Conservation (phyloP, 1,284 basidiomycete species). For the Waitea zeae region DNA sequence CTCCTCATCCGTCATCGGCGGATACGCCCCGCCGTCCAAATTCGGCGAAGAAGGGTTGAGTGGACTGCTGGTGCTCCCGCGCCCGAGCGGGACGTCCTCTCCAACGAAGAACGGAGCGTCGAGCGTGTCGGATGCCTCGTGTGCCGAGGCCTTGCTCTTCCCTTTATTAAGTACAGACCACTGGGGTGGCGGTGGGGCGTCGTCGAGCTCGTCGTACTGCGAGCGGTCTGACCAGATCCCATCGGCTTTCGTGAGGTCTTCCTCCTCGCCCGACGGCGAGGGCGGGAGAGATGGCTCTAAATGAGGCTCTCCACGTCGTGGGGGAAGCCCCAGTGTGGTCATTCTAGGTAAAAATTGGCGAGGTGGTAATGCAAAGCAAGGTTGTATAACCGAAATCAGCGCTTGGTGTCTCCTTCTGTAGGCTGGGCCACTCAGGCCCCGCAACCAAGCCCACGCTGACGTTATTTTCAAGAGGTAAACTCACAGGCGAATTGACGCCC, state of each 20-base stretch:
- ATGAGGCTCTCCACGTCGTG: slow-evolving; percentile 8
- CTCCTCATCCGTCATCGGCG: slow-evolving; percentile 44
- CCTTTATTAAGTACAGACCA: slow-evolving; percentile 15
- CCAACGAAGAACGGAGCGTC: neutral
- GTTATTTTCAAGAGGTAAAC: neutral
- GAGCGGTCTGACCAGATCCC: slow-evolving; percentile 9
- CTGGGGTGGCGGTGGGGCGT: slow-evolving; percentile 4
- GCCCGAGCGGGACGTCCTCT: neutral
- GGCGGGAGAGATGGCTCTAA: slow-evolving; percentile 19
- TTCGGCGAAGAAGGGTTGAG: neutral
- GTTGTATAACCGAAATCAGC: neutral
- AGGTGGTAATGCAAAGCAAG: neutral
- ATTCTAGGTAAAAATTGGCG: neutral
- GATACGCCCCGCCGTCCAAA: slow-evolving; percentile 24
- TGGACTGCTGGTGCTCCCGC: neutral
- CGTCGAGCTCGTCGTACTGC: slow-evolving; percentile 5
- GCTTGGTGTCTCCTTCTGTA: neutral
- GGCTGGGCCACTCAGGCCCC: neutral
- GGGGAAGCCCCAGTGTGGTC: neutral
- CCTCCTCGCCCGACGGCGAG: slow-evolving; percentile 21
- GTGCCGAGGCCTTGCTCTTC: slow-evolving; percentile 3
- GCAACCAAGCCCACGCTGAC: neutral
- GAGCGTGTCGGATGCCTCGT: neutral
- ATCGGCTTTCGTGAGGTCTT: slow-evolving; percentile 24
- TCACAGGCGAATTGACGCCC: too few relatives aligned